Evolutionary conservation across 2,329 filamentous ascomycete genomes (phyloP), one percentile per base, ranked within the genome.

Genomic region (Xenoacremonium recifei): DNA sequence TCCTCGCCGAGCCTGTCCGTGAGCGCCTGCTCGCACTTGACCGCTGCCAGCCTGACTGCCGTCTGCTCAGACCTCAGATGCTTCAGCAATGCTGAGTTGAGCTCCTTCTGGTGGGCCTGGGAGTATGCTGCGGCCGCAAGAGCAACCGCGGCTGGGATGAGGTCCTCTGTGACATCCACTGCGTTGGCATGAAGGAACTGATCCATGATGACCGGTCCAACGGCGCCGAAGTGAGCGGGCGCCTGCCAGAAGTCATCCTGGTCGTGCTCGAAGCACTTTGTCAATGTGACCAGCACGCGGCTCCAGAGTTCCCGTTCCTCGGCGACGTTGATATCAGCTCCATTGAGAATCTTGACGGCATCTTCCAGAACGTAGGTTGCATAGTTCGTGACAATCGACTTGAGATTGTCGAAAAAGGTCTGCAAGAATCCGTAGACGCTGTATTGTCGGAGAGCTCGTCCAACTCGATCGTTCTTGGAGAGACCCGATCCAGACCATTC

Each of bases 211-310:
- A 85, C 80, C 1, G 76, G 72, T 12, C 82, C 80, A 29, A 96
- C 82, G 20, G 79, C 79, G 43, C 76, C 75, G 60, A 96, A 96
- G 68, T 96, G 91, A 1, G 87, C 79, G 0, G 93, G 92, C 1
- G 87, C 82, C 73, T 96, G 90, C 91, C 91, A 97, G 72, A 96
- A 97, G 65, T 90, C 87, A 62, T 95, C 90, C 67, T 95, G 87
- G 61, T 97, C 93, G 62, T 96, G 82, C 65, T 86, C 78, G 60
- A 97, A 96, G 54, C 82, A 85, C 53, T 82, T 84, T 20, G 77
- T 72, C 34, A 97, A 74, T 16, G 89, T 87, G 39, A 74, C 71
- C 37, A 97, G 76, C 3, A 89, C 80, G 15, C 80, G 78, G 30
- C 74, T 70, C 77, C 88, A 88, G 4, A 96, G 76, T 30, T 70